Conservation (phyloP, 768 basidiomycete genomes). For the Hirschioporus abietinus region DNA sequence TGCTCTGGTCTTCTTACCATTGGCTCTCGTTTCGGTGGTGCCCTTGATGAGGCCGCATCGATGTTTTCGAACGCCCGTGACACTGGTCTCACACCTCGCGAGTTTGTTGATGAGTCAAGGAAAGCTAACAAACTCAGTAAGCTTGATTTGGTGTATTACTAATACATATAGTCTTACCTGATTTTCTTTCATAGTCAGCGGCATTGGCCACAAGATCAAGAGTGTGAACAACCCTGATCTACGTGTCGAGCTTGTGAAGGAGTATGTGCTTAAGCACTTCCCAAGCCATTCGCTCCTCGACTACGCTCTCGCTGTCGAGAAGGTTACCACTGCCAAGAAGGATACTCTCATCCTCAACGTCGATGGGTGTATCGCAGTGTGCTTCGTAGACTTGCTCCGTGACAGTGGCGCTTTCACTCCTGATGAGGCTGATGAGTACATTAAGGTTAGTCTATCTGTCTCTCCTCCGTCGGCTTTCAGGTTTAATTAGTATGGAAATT, state of each 20-base stretch:
- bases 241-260: slow-evolving; percentile 90
- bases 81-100: slow-evolving; percentile 91
- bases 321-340: slow-evolving; percentile 96
- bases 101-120: slow-evolving; percentile 92
- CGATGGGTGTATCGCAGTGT: slow-evolving; percentile 92
- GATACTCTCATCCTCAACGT: slow-evolving; percentile 97
- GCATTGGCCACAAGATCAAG: slow-evolving; percentile 99
- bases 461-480: neutral
- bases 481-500: slow-evolving; percentile 6
- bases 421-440: slow-evolving; percentile 97
- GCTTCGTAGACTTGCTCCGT: slow-evolving; percentile 91
- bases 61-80: slow-evolving; percentile 95
- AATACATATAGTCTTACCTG: neutral
- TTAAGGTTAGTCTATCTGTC: slow-evolving; percentile 46
- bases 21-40: slow-evolving; percentile 97
- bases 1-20: slow-evolving; percentile 96
- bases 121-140: slow-evolving; percentile 91
- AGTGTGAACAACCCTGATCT: slow-evolving; percentile 94
- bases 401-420: slow-evolving; percentile 92
- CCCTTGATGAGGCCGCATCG: slow-evolving; percentile 91
- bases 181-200: slow-evolving; percentile 61
- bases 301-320: slow-evolving; percentile 95
- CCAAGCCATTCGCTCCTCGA: slow-evolving; percentile 89
- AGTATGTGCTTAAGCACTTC: slow-evolving; percentile 94
- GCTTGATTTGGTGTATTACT: slow-evolving; percentile 23